A percentile compares a stretch with the other conserved stretches of the same genome.
phyloP scores from a whole-genome alignment of 495 filamentous ascomycete genomes.

The Neurospora sp. region DNA sequence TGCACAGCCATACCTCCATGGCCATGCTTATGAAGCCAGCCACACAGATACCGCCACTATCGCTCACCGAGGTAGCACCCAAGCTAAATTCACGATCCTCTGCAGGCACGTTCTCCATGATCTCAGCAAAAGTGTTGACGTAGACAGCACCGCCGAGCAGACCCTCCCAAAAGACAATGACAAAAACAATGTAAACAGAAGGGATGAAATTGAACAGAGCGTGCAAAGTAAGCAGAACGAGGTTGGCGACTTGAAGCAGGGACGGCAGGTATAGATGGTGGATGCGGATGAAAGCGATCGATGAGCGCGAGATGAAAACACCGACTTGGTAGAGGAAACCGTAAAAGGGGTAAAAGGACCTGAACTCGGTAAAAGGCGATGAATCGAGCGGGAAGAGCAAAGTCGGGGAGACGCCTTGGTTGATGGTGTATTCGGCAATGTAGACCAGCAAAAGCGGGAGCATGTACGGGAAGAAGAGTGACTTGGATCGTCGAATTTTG shows the following conservation, averaged over 20 bases:
- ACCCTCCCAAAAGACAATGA: slow-evolving; percentile 90
- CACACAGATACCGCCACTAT: slow-evolving; percentile 82
- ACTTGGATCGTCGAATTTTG: slow-evolving; percentile 34
- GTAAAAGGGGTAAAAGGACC: slow-evolving; percentile 86
- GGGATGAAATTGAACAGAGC: slow-evolving; percentile 71
- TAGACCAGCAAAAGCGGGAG: slow-evolving; percentile 86
- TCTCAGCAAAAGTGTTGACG: slow-evolving; percentile 90
- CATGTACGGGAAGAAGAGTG: slow-evolving; percentile 56
- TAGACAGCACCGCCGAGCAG: slow-evolving; percentile 85
- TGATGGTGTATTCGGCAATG: slow-evolving; percentile 92
- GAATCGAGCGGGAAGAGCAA: slow-evolving; percentile 70
- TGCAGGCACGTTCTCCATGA: slow-evolving; percentile 64
- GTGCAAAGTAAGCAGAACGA: slow-evolving; percentile 63
- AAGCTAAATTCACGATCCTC: slow-evolving; percentile 85
- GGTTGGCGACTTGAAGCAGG: slow-evolving; percentile 72
- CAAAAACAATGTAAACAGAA: slow-evolving; percentile 70
- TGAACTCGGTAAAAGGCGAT: slow-evolving; percentile 69
- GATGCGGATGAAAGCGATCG: slow-evolving; percentile 74
- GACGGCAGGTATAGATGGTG: slow-evolving; percentile 73
- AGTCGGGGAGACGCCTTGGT: slow-evolving; percentile 83
- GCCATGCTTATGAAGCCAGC: slow-evolving; percentile 77
- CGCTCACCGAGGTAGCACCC: slow-evolving; percentile 82
- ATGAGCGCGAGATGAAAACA: slow-evolving; percentile 89
- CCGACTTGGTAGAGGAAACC: slow-evolving; percentile 86
- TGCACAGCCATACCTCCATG: slow-evolving; percentile 76